Percentiles rank a stretch among this genome's conserved stretches.
phyloP scores from a whole-genome alignment of 257 asterid species.

The Thymus quinquecostatus region DNA sequence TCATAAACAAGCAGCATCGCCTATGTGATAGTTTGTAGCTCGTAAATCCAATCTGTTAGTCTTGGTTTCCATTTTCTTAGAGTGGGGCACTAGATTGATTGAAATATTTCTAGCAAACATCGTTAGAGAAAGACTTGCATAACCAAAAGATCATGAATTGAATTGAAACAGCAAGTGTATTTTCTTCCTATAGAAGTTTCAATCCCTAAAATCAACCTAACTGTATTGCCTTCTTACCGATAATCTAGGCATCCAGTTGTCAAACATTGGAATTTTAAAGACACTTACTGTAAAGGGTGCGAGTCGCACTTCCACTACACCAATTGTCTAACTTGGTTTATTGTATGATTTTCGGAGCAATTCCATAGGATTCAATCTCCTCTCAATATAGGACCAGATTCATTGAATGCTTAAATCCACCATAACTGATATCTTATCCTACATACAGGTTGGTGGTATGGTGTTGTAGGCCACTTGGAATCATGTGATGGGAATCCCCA shows the following conservation, averaged over 20 bases:
- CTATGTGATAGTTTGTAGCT: background rate
- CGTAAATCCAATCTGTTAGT: background rate
- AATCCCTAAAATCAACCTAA: constrained; percentile 26
- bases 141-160: constrained; percentile 6
- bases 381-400: constrained; percentile 36
- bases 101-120: constrained; percentile 30
- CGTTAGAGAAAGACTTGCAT: constrained; percentile 8
- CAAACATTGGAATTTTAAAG: background rate
- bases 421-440: constrained; percentile 36
- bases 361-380: constrained; percentile 26
- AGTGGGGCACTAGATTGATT: constrained; percentile 27
- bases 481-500: constrained; percentile 72
- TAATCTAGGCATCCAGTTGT: constrained; percentile 16
- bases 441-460: constrained; percentile 95
- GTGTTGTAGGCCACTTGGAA: constrained; percentile 93
- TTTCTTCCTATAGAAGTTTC: constrained; percentile 20
- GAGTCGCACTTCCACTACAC: constrained; percentile 1
- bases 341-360: constrained; percentile 27
- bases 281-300: background rate
- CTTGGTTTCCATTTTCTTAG: constrained; percentile 27
- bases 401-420: constrained; percentile 24
- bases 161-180: constrained; percentile 23
- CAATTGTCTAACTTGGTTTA: constrained; percentile 20
- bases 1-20: background rate
- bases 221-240: constrained; percentile 30